Conservation (phyloP, 345 rosid species). For the Acer yangbiense region DNA sequence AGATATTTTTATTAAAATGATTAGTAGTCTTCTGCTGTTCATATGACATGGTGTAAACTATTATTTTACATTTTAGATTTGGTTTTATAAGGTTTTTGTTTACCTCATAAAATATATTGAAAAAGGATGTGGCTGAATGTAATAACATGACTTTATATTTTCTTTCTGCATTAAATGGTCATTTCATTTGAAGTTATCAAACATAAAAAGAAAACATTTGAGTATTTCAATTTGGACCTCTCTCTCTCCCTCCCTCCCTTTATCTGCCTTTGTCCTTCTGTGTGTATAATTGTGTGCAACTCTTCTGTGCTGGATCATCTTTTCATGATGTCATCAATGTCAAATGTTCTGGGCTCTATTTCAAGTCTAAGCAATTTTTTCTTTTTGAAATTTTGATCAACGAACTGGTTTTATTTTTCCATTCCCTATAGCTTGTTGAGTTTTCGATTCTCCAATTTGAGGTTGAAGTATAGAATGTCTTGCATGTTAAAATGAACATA, state of each 20-base stretch:
- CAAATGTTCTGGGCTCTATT: neutral
- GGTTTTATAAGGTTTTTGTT: conserved; percentile 2
- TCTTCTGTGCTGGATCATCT: neutral
- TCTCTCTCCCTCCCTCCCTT: neutral
- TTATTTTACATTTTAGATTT: neutral
- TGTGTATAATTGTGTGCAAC: neutral
- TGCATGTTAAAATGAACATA: conserved; percentile 1
- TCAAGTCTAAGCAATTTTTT: neutral
- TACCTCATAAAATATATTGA: neutral
- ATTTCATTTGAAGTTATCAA: neutral
- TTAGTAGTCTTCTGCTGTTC: neutral
- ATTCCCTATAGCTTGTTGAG: neutral
- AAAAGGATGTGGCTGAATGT: neutral
- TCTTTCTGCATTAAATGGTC: neutral
- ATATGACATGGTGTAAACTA: neutral
- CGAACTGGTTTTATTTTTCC: neutral
- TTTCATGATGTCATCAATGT: neutral
- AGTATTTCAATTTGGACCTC: neutral
- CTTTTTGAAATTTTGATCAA: neutral
- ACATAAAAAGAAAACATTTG: neutral
- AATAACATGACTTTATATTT: neutral
- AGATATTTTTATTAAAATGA: conserved; percentile 1
- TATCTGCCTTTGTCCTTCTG: neutral
- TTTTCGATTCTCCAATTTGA: neutral
- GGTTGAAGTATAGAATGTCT: neutral